Evolutionary conservation across 352 stramenopile genomes (phyloP).

Genomic region (Phytophthora hibernalis): DNA sequence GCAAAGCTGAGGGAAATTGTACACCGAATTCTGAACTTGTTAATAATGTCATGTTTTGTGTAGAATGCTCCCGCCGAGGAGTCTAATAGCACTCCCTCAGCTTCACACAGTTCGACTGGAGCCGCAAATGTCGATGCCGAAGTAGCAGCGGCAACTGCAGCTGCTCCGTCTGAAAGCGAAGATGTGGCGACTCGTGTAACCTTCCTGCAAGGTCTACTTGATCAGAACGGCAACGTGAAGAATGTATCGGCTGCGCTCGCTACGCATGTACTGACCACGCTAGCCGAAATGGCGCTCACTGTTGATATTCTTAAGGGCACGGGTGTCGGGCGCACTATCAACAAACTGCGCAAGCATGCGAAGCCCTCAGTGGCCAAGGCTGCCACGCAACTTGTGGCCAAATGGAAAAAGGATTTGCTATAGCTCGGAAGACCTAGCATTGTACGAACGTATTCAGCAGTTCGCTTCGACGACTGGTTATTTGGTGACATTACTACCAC

Average conservation of each 20-base stretch:
- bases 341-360: slow-evolving; percentile 87
- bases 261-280: slow-evolving; percentile 72
- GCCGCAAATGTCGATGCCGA: slow-evolving; percentile 20
- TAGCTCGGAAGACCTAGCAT: slow-evolving; percentile 35
- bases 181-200: slow-evolving; percentile 70
- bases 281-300: slow-evolving; percentile 72
- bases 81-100: slow-evolving; percentile 1
- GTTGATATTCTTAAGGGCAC: slow-evolving; percentile 89
- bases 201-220: slow-evolving; percentile 78
- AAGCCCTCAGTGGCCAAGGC: slow-evolving; percentile 66
- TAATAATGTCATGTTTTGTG: slow-evolving; percentile 5
- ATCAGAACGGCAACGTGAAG: slow-evolving; percentile 82
- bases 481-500: slow-evolving; percentile 50
- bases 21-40: slow-evolving; percentile 12
- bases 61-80: slow-evolving; percentile 3
- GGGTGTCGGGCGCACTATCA: slow-evolving; percentile 83
- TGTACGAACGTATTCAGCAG: slow-evolving; percentile 8
- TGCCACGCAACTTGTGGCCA: slow-evolving; percentile 75
- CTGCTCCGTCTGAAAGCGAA: slow-evolving; percentile 37
- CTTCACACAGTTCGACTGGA: slow-evolving; percentile 4
- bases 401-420: slow-evolving; percentile 89
- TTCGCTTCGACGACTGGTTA: background rate
- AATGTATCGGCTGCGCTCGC: slow-evolving; percentile 70
- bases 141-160: slow-evolving; percentile 31
- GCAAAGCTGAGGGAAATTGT: background rate